Conservation (phyloP, 1,284 basidiomycete species). For the Xerocomus cyaneibrunnescens region DNA sequence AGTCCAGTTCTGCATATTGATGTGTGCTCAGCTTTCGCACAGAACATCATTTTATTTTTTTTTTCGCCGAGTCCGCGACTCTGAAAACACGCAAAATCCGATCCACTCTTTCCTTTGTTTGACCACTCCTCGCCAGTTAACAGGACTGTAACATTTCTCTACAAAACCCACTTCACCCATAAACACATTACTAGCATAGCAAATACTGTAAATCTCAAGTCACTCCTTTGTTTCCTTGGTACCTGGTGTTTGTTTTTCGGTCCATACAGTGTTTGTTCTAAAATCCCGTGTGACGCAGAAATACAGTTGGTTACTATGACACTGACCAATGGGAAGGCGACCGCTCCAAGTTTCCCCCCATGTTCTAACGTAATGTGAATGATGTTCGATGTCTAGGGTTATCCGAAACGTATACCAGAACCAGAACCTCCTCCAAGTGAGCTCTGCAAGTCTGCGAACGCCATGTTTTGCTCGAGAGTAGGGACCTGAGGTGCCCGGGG, state of each 20-base stretch:
- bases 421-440: conserved; percentile 31
- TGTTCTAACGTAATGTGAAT: conserved; percentile 2
- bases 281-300: conserved; percentile 15
- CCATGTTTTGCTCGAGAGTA: conserved; percentile 79
- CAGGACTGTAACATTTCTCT: conserved; percentile 31
- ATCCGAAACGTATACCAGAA: conserved; percentile 13
- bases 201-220: conserved; percentile 29
- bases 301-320: conserved; percentile 12
- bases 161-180: conserved; percentile 16
- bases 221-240: conserved; percentile 31
- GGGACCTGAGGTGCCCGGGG: conserved; percentile 52
- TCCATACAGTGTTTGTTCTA: conserved; percentile 25
- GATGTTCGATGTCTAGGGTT: conserved; percentile 9
- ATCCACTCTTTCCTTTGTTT: conserved; percentile 31
- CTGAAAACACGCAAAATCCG: conserved; percentile 24
- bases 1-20: conserved; percentile 32
- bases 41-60: conserved; percentile 11
- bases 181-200: conserved; percentile 32
- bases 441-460: conserved; percentile 66
- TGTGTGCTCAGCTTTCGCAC: conserved; percentile 21
- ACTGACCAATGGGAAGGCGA: conserved; percentile 1
- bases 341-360: neutral
- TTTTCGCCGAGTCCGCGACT: conserved; percentile 29
- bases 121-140: conserved; percentile 17
- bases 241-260: conserved; percentile 22